phyloP scores from a whole-genome alignment of 1,284 basidiomycete species.

The Austroboletus niveus region DNA sequence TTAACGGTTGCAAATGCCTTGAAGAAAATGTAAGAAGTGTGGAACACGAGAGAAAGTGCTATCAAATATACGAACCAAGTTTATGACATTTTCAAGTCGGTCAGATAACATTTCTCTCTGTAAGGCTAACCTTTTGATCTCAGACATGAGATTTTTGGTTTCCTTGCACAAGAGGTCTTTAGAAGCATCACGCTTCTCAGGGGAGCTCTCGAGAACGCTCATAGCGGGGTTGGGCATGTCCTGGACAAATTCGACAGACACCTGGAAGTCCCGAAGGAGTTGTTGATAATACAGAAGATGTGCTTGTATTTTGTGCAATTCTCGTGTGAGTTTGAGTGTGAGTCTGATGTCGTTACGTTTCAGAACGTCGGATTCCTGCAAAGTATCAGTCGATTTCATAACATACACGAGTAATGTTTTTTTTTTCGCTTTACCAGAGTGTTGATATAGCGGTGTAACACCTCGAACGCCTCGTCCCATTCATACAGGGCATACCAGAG shows the following conservation, averaged over 20 bases:
- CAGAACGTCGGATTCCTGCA: constrained; percentile 46
- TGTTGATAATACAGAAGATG: constrained; percentile 52
- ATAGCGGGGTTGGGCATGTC: constrained; percentile 46
- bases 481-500: constrained; percentile 59
- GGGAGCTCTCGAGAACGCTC: constrained; percentile 18
- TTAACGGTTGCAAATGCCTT: constrained; percentile 52
- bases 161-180: constrained; percentile 40
- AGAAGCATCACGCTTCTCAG: constrained; percentile 14
- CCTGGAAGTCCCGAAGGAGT: constrained; percentile 51
- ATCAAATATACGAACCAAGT: constrained; percentile 30
- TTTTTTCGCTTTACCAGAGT: constrained; percentile 35
- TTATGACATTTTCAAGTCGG: constrained; percentile 52
- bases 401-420: not conserved
- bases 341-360: constrained; percentile 35
- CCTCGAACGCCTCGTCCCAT: constrained; percentile 57
- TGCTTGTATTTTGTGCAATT: constrained; percentile 53
- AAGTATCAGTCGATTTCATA: not conserved
- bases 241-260: constrained; percentile 46
- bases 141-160: constrained; percentile 41
- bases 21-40: not conserved
- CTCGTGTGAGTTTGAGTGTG: constrained; percentile 31
- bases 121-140: constrained; percentile 45
- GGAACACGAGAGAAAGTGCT: not conserved
- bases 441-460: constrained; percentile 47
- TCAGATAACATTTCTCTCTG: constrained; percentile 44